Percentiles rank a stretch among this genome's conserved stretches.
Evolutionary conservation across 176 grass and related monocot genomes (phyloP).

Genomic region (Musa schizocarpa): DNA sequence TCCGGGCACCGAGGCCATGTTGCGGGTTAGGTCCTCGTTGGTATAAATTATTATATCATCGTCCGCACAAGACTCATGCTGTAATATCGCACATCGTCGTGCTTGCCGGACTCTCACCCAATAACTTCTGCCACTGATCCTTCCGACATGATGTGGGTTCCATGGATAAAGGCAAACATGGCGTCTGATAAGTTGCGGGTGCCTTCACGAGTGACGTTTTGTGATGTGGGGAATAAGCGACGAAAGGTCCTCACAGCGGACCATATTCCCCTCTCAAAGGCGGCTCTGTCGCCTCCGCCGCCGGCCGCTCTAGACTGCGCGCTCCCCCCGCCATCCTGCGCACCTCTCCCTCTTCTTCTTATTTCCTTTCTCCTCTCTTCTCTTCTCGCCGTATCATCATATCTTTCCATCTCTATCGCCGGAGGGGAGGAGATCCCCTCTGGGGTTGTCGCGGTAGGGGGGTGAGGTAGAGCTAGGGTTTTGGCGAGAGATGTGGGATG

Average conservation of each 20-base stretch:
- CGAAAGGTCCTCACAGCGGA: not conserved
- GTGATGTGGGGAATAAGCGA: no score
- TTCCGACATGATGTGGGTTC: no score
- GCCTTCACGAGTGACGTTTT: not conserved
- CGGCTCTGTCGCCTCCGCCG: slow-evolving; percentile 27
- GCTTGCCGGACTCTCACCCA: no score
- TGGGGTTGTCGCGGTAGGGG: not conserved
- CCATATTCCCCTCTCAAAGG: slow-evolving; percentile 3
- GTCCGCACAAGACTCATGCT: no score
- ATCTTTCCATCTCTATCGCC: not conserved
- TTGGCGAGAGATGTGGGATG: slow-evolving; percentile 79
- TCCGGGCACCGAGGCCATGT: no score
- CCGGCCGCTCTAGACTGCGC: slow-evolving; percentile 22
- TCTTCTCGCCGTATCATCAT: no score
- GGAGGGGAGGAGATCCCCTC: not conserved
- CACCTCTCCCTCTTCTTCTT: slow-evolving; percentile 14
- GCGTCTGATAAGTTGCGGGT: no score
- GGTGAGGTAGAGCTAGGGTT: not conserved
- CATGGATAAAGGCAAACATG: no score
- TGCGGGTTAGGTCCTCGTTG: no score
- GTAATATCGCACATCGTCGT: no score
- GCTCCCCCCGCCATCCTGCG: not conserved
- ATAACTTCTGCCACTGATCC: no score
- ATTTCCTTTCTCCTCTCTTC: not conserved
- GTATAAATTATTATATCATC: no score